Percentiles rank a stretch among this genome's conserved stretches.
Evolutionary conservation across 73 alveolate species (phyloP).

Genomic region (Paramecium caudatum): DNA sequence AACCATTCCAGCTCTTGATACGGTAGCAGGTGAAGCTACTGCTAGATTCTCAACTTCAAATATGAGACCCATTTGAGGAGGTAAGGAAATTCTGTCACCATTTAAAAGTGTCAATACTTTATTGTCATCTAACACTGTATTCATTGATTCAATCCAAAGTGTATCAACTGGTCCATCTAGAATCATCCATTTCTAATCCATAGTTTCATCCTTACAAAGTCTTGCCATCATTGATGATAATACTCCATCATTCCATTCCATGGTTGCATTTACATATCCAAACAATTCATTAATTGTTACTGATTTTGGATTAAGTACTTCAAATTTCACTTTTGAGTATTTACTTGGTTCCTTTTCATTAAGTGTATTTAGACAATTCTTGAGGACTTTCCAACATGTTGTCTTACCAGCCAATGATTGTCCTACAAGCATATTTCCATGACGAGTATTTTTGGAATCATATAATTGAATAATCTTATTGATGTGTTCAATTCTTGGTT

Average conservation of each 20-base stretch:
- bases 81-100: constrained; percentile 98
- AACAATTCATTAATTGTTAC: constrained; percentile 96
- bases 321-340: constrained; percentile 86
- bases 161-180: constrained; percentile 99
- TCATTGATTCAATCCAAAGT: constrained; percentile 99
- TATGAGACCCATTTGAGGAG: constrained; percentile 90
- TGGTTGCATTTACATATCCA: constrained; percentile 89
- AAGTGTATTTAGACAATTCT: constrained; percentile 85
- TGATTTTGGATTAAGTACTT: constrained; percentile 96
- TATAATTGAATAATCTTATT: constrained; percentile 88
- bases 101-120: constrained; percentile 96
- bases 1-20: constrained; percentile 99
- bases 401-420: constrained; percentile 98
- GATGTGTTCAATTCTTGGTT: constrained; percentile 76
- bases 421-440: constrained; percentile 99
- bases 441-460: constrained; percentile 94
- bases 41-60: constrained; percentile 98
- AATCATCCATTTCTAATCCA: constrained; percentile 97
- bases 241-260: constrained; percentile 99
- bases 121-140: constrained; percentile 96
- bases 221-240: constrained; percentile 96
- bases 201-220: constrained; percentile 95
- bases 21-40: constrained; percentile 99
- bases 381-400: constrained; percentile 96
- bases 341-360: constrained; percentile 76